Evolutionary conservation across 495 filamentous ascomycete genomes (phyloP).

Genomic region (Physcia stellaris): DNA sequence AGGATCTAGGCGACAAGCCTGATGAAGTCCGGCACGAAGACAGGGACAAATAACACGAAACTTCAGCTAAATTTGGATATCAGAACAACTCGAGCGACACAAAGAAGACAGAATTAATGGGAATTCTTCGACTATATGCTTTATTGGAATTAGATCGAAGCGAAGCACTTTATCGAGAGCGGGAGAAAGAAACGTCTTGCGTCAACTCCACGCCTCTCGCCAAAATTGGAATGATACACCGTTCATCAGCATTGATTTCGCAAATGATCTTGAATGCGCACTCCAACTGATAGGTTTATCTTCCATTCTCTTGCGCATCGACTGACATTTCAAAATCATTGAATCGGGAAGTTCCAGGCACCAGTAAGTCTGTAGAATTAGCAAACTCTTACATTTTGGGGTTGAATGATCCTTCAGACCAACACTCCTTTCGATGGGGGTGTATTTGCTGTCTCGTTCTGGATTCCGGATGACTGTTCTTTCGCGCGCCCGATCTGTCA

Average conservation of each 20-base stretch:
- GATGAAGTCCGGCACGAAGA: background rate
- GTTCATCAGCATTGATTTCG: background rate
- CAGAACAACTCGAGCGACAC: background rate
- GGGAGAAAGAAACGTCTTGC: background rate
- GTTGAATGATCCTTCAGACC: background rate
- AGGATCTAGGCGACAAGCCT: background rate
- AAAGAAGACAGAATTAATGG: background rate
- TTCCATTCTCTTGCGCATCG: background rate
- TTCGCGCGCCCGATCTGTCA: background rate
- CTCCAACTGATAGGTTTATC: background rate
- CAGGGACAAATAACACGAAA: background rate
- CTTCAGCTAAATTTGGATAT: background rate
- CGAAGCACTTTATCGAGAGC: too few species aligned
- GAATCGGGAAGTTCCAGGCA: background rate
- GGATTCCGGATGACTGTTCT: background rate
- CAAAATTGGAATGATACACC: background rate
- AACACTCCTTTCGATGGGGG: background rate
- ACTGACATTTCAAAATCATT: background rate
- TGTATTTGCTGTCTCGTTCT: background rate
- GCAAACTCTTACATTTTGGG: background rate
- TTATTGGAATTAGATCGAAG: too few species aligned
- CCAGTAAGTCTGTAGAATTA: background rate
- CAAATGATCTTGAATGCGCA: background rate
- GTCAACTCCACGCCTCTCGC: background rate
- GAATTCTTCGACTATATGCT: too few species aligned